Percentiles rank a stretch among this genome's conserved stretches.
These are phyloP conservation scores for Vaccinium myrtillus DNA, from an alignment of 148 eudicot genomes.

Conservation along the genomic window DNA sequence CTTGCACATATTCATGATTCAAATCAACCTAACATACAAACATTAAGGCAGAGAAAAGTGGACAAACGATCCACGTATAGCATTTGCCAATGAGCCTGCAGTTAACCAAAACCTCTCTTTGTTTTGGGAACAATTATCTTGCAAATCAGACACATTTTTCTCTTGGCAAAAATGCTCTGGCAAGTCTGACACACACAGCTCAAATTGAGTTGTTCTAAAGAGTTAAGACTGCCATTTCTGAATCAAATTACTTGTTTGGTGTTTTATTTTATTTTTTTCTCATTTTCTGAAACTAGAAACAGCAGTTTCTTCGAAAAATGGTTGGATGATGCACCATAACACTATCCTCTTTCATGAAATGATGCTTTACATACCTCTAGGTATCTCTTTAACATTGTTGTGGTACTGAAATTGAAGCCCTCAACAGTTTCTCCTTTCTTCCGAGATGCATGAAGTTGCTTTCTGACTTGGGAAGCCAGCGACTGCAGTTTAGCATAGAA, in stretches of 20 bases:
- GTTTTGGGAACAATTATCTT: not conserved
- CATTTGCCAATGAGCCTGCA: not conserved
- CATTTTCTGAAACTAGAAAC: not conserved
- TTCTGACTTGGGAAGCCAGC: constrained; percentile 88
- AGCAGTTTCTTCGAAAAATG: not conserved
- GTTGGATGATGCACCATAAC: not conserved
- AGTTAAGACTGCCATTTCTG: not conserved
- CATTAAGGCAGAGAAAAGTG: not conserved
- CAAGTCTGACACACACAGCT: not conserved
- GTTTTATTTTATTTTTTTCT: not conserved
- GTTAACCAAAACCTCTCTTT: not conserved
- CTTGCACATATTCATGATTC: not conserved
- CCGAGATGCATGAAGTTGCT: constrained; percentile 91
- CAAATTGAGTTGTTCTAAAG: not conserved
- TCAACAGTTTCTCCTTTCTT: constrained; percentile 62
- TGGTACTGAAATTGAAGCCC: constrained; percentile 91
- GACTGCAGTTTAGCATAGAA: constrained; percentile 49
- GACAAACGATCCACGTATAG: not conserved
- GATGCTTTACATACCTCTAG: constrained; percentile 51
- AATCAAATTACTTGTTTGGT: not conserved
- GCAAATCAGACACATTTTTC: not conserved
- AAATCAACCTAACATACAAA: not conserved
- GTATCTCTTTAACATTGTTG: constrained; percentile 58
- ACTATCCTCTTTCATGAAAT: not conserved
- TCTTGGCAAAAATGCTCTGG: not conserved